These are phyloP conservation scores for Austroboletus niveus DNA, from an alignment of 1,284 basidiomycete genomes.

Conservation along the genomic window DNA sequence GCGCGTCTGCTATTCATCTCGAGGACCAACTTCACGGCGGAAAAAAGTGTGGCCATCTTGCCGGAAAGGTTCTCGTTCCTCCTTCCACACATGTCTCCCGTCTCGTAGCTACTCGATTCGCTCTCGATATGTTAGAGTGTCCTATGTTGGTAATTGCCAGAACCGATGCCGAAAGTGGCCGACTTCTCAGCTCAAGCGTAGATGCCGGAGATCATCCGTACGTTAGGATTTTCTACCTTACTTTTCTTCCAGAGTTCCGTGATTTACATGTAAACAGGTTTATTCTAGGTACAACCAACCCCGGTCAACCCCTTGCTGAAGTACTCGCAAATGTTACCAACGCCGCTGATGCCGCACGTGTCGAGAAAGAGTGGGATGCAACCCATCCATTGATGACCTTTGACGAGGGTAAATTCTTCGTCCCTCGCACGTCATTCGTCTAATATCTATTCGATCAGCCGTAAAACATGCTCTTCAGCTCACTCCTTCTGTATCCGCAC, in stretches of 20 bases:
- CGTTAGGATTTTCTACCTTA: constrained; percentile 32
- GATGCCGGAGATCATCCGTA: constrained; percentile 63
- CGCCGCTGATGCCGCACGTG: constrained; percentile 68
- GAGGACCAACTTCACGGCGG: constrained; percentile 93
- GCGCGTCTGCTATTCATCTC: constrained; percentile 85
- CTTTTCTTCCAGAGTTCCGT: constrained; percentile 5
- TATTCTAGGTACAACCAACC: constrained; percentile 69
- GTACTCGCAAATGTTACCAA: constrained; percentile 70
- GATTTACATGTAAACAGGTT: constrained; percentile 45
- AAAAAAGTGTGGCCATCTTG: constrained; percentile 92
- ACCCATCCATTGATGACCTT: constrained; percentile 78
- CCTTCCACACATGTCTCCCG: constrained; percentile 84
- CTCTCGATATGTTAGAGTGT: constrained; percentile 84
- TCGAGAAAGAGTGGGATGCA: constrained; percentile 81
- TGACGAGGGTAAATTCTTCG: constrained; percentile 60
- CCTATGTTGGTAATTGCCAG: constrained; percentile 89
- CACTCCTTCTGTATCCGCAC: constrained; percentile 25
- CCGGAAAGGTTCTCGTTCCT: constrained; percentile 92
- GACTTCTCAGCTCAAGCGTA: constrained; percentile 81
- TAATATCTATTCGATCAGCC: constrained; percentile 40
- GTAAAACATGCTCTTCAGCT: constrained; percentile 44
- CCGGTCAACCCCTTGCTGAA: constrained; percentile 67
- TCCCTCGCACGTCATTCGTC: neutral
- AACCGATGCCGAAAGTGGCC: constrained; percentile 90
- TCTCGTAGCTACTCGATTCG: constrained; percentile 81